Evolutionary conservation across 345 rosid species (phyloP).

Genomic region (Salix purpurea): DNA sequence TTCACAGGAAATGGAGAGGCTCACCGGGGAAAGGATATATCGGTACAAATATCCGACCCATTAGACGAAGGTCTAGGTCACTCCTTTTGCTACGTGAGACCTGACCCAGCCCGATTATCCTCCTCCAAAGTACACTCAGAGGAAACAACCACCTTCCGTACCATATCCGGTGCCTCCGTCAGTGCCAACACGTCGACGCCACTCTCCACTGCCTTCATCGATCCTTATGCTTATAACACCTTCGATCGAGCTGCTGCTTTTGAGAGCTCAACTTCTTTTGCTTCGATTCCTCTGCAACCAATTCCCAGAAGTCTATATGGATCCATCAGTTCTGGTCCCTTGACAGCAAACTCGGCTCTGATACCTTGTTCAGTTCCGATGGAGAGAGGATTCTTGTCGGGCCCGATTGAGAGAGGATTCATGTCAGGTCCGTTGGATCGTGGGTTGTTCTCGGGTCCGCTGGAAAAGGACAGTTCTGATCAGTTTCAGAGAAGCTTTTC

Average conservation of each 20-base stretch:
- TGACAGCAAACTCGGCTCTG: constrained; percentile 20
- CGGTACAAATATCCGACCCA: constrained; percentile 45
- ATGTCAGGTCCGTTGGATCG: constrained; percentile 90
- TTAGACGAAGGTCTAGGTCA: constrained; percentile 89
- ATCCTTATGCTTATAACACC: constrained; percentile 51
- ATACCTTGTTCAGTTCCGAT: constrained; percentile 61
- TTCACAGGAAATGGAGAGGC: constrained; percentile 54
- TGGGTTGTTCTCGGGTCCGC: constrained; percentile 43
- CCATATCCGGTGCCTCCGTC: constrained; percentile 94
- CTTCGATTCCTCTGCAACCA: constrained; percentile 88
- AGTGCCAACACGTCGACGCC: constrained; percentile 95
- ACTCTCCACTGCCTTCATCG: constrained; percentile 73
- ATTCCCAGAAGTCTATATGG: constrained; percentile 51
- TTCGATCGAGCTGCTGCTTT: constrained; percentile 82
- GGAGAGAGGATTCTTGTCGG: constrained; percentile 75
- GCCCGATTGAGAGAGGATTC: constrained; percentile 85
- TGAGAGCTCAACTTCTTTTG: constrained; percentile 81
- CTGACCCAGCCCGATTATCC: constrained; percentile 59
- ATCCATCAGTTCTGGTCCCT: constrained; percentile 48
- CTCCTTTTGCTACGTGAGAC: constrained; percentile 89
- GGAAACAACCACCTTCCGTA: constrained; percentile 71
- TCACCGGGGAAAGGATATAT: constrained; percentile 43
- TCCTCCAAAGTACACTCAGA: constrained; percentile 87
- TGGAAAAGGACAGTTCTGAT: constrained; percentile 46
- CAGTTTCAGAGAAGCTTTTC: constrained; percentile 81